Evolutionary conservation across 441 rosid genomes (phyloP).

Genomic region (Manihot esculenta): DNA sequence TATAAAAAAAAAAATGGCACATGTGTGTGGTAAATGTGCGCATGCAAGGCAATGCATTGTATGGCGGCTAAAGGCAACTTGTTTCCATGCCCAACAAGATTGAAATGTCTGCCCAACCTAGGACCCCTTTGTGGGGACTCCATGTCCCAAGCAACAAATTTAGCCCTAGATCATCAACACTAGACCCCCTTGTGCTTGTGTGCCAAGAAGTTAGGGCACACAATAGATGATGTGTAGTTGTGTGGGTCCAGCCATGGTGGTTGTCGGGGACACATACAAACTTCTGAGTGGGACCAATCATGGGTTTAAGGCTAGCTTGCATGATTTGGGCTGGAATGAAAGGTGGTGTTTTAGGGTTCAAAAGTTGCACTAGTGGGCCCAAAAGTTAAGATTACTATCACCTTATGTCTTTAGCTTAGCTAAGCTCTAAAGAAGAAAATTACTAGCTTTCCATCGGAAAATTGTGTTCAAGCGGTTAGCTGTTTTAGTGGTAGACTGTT

Average conservation of each 20-base stretch:
- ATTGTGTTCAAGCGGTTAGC: too few relatives aligned
- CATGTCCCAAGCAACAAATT: conserved; percentile 26
- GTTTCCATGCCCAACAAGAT: conserved; percentile 31
- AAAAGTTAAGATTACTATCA: conserved; percentile 20
- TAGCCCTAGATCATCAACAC: conserved; percentile 24
- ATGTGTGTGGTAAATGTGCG: conserved; percentile 36
- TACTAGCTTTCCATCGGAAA: conserved; percentile 2
- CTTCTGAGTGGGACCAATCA: conserved; percentile 42
- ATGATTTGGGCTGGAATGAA: conserved; percentile 35
- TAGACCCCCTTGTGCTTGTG: conserved; percentile 23
- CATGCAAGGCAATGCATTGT: conserved; percentile 38
- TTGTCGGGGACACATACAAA: conserved; percentile 42
- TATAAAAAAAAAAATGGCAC: conserved; percentile 19
- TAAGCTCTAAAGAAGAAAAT: conserved; percentile 1
- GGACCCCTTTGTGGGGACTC: conserved; percentile 37
- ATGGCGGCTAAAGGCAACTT: conserved; percentile 57
- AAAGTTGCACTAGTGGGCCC: conserved; percentile 26
- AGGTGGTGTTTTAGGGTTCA: conserved; percentile 17
- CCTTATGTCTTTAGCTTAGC: neutral
- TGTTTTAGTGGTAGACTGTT: too few relatives aligned
- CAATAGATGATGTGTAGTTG: conserved; percentile 43
- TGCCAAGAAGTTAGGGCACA: conserved; percentile 56
- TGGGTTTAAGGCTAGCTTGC: conserved; percentile 26
- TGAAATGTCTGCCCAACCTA: conserved; percentile 30
- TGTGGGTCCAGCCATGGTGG: conserved; percentile 51